Evolutionary conservation across 305 asterid species (phyloP).

Genomic region (Petunia hybrid): DNA sequence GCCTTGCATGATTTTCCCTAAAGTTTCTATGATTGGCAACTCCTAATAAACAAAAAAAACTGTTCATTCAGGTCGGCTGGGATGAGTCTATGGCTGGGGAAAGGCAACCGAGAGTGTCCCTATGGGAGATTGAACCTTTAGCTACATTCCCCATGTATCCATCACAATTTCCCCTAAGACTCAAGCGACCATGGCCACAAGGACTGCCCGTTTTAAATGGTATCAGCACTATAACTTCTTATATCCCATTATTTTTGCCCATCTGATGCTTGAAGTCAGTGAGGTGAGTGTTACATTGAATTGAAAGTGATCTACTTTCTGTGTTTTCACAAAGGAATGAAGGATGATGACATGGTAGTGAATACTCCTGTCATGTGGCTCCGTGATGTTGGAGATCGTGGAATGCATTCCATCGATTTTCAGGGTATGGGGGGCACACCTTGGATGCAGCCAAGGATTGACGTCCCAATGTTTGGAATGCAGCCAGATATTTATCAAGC

Average conservation of each 20-base stretch:
- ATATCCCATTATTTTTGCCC: not conserved
- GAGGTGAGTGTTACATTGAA: not conserved
- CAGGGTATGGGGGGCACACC: slow-evolving; percentile 63
- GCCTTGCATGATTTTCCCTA: no score
- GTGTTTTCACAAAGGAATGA: slow-evolving; percentile 55
- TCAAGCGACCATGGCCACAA: slow-evolving; percentile 73
- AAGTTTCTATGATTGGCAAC: no score
- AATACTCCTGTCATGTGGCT: slow-evolving; percentile 58
- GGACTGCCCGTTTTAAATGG: slow-evolving; percentile 66
- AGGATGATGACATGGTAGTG: slow-evolving; percentile 62
- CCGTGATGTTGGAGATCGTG: slow-evolving; percentile 52
- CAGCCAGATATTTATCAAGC: slow-evolving; percentile 77
- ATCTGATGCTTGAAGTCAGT: not conserved
- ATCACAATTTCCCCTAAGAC: slow-evolving; percentile 62
- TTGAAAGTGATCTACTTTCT: slow-evolving; percentile 40
- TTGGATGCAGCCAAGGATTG: slow-evolving; percentile 69
- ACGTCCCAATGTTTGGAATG: slow-evolving; percentile 56
- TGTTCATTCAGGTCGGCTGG: slow-evolving; percentile 67
- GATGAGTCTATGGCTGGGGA: slow-evolving; percentile 80
- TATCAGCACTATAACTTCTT: not conserved
- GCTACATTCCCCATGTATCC: slow-evolving; percentile 76
- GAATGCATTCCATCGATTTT: slow-evolving; percentile 56
- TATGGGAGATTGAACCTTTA: slow-evolving; percentile 81
- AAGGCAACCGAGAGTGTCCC: slow-evolving; percentile 73
- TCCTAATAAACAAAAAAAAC: not conserved